Evolutionary conservation across 1,284 basidiomycete genomes (phyloP), one percentile per base, ranked within the genome.

Genomic region (Schizophyllum commune): DNA sequence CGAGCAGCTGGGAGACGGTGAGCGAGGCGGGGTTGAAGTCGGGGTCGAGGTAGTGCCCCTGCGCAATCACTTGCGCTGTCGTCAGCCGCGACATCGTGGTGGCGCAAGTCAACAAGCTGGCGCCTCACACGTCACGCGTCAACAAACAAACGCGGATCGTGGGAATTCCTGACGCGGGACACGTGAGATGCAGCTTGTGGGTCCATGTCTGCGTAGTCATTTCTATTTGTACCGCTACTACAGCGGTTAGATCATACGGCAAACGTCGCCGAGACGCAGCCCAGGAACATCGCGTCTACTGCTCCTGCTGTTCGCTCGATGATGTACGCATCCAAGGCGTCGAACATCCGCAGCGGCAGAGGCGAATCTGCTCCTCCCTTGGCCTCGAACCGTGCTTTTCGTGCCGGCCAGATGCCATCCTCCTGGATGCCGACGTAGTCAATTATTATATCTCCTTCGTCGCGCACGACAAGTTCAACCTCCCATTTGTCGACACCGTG

Each of bases 1-100:
- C 89, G 11, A 92, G 80, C 5, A 96, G 78, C 69, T 95, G 90
- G 15, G 91, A 82, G 39, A 96, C 84, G 5, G 89, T 96, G 62
- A 96, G 83, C 1, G 83, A 78, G 13, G 79, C 68, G 1, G 95
- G 86, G 65, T 98, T 89, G 66, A 97, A 99, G 66, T 88, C 88
- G 7, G 85, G 82, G 57, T 91, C 82, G 62, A 98, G 85, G 74
- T 98, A 97, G 71, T 89, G 83, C 67, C 89, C 91, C 32, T 80
- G 73, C 47, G 74, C 77, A 66, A 93, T 85, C 61, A 92, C 76
- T 72, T 92, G 85, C 1, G 88, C 80, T 57, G 88, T 78, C 47
- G 87, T 89, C 64, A 89, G 74, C 65, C 84, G 39, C 39, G 39
- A 47, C 39, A 47, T 47, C 39, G 39, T 47, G 39, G 39, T 47